Percentiles rank a stretch among this genome's conserved stretches.
phyloP scores from a whole-genome alignment of 805 yeast genomes.

The Candida tammaniensis region DNA sequence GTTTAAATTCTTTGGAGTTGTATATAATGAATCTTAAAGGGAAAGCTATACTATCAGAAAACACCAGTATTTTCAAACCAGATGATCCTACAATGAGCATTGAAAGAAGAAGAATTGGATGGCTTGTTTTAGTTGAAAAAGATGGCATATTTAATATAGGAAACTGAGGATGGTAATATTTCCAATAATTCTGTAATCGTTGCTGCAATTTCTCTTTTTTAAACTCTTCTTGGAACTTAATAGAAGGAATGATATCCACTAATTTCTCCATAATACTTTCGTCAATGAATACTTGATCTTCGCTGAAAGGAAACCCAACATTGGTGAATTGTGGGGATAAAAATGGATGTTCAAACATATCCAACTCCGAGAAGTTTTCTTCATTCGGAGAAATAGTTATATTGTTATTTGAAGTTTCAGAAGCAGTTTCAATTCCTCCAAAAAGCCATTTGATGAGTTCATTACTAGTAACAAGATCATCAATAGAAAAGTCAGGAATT shows the following conservation, averaged over 20 bases:
- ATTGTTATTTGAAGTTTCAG: conserved; percentile 1
- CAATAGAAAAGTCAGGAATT: conserved; percentile 5
- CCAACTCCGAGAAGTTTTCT: conserved; percentile 10
- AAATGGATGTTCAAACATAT: conserved; percentile 12
- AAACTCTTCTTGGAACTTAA: conserved; percentile 11
- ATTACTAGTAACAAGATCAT: conserved; percentile 9
- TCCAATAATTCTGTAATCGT: conserved; percentile 43
- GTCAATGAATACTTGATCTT: conserved; percentile 9
- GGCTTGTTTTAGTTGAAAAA: conserved; percentile 44
- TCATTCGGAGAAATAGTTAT: conserved; percentile 10
- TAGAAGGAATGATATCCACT: conserved; percentile 10
- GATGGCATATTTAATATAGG: conserved; percentile 58
- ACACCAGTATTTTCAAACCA: conserved; percentile 2
- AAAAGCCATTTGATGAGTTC: conserved; percentile 15
- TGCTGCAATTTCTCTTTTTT: conserved; percentile 2
- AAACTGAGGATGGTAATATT: conserved; percentile 51
- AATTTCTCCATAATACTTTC: conserved; percentile 6
- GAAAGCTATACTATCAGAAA: conserved; percentile 42
- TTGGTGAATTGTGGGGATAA: background rate
- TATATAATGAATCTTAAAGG: conserved; percentile 69
- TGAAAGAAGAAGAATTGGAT: conserved; percentile 47
- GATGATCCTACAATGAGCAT: conserved; percentile 55
- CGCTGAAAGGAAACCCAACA: conserved; percentile 12
- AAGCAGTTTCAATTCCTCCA: conserved; percentile 11
- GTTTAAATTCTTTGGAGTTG: conserved; percentile 61